These are phyloP conservation scores for Colletotrichum horii DNA, from an alignment of 2,329 filamentous ascomycete species.

Conservation along the genomic window DNA sequence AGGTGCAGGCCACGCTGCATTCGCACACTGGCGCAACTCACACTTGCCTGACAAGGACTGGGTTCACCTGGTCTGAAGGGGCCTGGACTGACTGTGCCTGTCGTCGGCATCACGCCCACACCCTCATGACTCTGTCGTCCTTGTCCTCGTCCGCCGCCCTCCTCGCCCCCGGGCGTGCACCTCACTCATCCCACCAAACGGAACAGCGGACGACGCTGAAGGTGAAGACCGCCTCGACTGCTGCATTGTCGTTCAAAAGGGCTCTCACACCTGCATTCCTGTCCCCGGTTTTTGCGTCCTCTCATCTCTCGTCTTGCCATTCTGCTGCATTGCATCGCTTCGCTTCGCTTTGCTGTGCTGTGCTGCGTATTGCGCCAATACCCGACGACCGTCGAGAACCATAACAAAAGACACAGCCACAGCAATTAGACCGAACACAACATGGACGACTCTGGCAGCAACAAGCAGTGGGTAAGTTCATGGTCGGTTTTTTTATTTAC, in stretches of 20 bases:
- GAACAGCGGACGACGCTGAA: neutral
- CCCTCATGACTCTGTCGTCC: slow-evolving; percentile 11
- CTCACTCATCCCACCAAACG: slow-evolving; percentile 11
- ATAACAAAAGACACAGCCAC: neutral
- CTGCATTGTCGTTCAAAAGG: slow-evolving; percentile 5
- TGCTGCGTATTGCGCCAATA: neutral
- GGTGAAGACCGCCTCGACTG: neutral
- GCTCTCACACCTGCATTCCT: slow-evolving; percentile 3
- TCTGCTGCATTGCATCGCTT: neutral
- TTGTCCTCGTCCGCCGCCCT: neutral
- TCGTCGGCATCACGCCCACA: slow-evolving; percentile 7
- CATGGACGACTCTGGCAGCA: slow-evolving; percentile 32
- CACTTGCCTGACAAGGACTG: neutral
- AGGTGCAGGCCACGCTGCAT: neutral
- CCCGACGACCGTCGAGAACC: neutral
- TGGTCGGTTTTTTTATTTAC: neutral
- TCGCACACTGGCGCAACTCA: neutral
- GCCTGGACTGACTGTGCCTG: slow-evolving; percentile 16
- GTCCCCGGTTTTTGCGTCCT: neutral
- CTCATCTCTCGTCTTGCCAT: neutral
- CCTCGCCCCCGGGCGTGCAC: neutral
- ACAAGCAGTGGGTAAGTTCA: slow-evolving; percentile 56
- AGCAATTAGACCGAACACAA: neutral
- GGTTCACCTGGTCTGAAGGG: slow-evolving; percentile 5
- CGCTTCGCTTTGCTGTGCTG: neutral